Percentiles rank a stretch among this genome's conserved stretches.
Conservation (phyloP, 148 eudicot species). For the Chenopodium album region DNA sequence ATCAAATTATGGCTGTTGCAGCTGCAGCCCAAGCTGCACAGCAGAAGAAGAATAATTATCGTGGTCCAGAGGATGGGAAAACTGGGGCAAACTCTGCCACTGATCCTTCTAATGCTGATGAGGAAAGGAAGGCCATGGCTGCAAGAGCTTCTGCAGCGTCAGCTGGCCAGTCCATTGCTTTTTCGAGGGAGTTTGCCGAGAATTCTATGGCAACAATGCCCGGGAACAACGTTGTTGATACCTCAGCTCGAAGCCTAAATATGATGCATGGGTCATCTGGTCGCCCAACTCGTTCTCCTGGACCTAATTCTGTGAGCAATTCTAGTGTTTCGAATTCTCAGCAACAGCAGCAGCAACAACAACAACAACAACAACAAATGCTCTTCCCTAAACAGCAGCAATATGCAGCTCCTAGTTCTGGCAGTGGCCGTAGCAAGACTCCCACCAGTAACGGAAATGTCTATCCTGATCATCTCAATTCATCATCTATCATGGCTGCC, state of each 20-base stretch:
- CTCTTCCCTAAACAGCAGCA: conserved; percentile 43
- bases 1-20: conserved; percentile 62
- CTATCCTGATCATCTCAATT: conserved; percentile 54
- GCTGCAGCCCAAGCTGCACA: conserved; percentile 53
- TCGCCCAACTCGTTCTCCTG: conserved; percentile 44
- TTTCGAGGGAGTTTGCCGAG: conserved; percentile 65
- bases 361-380: conserved; percentile 39
- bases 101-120: conserved; percentile 57
- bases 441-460: conserved; percentile 58
- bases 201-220: conserved; percentile 27
- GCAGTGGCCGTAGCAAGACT: conserved; percentile 48
- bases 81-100: conserved; percentile 28
- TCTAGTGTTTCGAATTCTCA: conserved; percentile 43
- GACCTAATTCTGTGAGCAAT: conserved; percentile 32
- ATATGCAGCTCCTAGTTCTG: conserved; percentile 37
- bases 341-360: conserved; percentile 55
- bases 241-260: conserved; percentile 63
- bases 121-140: conserved; percentile 53
- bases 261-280: conserved; percentile 37
- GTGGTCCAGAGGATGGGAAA: conserved; percentile 58
- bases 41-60: conserved; percentile 59
- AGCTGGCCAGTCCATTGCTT: conserved; percentile 81
- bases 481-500: conserved; percentile 50
- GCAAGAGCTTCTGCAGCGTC: conserved; percentile 37
- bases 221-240: conserved; percentile 55